Evolutionary conservation across 2,329 filamentous ascomycete species (phyloP), one percentile per base, ranked within the genome.

Genomic region (Cladophialophora yegresii): DNA sequence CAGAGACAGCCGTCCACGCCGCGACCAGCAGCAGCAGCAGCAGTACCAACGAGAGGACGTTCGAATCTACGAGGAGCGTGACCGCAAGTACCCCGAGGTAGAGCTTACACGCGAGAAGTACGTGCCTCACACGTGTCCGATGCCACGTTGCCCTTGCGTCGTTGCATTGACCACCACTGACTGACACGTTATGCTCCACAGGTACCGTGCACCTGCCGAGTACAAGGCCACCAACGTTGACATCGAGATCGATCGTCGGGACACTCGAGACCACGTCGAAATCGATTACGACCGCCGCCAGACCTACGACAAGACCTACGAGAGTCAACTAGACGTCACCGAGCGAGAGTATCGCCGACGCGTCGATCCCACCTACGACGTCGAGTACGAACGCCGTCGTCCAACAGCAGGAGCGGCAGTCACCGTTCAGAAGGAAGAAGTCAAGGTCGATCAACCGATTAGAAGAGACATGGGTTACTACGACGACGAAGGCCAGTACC

Each of bases 401-500:
- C 57, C 57, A 16, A 30, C 33, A 9, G 22, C 33, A 9, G 22
- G 36, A 64, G 70, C 72, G 49, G 72, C 75, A 71, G 75, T 73
- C 71, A 74, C 61, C 70, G 69, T 72, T 64, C 55, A 74, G 56
- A 74, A 74, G 70, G 72, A 77, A 71, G 75, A 84, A 72, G 79
- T 85, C 73, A 80, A 80, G 75, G 80, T 83, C 78, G 76, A 82
- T 69, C 74, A 76, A 68, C 74, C 77, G 65, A 78, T 83, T 74
- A 87, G 87, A 75, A 58, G 61, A 64, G 66, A 67, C 54, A 90
- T 90, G 88, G 88, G 88, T 83, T 90, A 89, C 82, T 89, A 90
- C 87, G 88, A 90, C 85, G 85, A 89, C 81, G 87, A 90, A 78
- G 88, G 87, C 76, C 84, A 89, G 72, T 89, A 90, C 81, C 88